These are phyloP conservation scores for Aspergillus japonicus DNA, from an alignment of 2,329 filamentous ascomycete species.

Conservation along the genomic window DNA sequence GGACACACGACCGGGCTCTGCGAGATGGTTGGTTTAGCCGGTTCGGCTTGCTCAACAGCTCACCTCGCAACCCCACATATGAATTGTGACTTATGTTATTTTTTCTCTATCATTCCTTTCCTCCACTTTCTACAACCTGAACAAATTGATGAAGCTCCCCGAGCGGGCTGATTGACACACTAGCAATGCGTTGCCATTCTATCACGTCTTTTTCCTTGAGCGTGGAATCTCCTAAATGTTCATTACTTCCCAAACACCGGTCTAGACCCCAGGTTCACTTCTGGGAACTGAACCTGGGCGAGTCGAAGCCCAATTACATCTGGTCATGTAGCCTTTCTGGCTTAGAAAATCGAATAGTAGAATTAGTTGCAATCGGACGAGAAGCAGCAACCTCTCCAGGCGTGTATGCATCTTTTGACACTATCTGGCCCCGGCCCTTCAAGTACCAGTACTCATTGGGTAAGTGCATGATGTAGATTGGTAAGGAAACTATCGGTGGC, in stretches of 20 bases:
- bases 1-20: slow-evolving; percentile 4
- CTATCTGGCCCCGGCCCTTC: too few relatives aligned
- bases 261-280: background rate
- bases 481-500: too few relatives aligned
- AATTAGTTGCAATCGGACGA: too few relatives aligned
- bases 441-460: too few relatives aligned
- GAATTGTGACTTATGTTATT: slow-evolving; percentile 8
- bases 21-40: background rate
- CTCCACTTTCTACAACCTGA: slow-evolving; percentile 3
- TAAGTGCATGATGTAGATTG: too few relatives aligned
- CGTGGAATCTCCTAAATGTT: background rate
- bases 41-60: background rate
- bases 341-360: too few relatives aligned
- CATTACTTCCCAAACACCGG: background rate
- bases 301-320: background rate
- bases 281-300: too few relatives aligned
- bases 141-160: slow-evolving; percentile 12
- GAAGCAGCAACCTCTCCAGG: too few relatives aligned
- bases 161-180: slow-evolving; percentile 3
- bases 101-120: background rate
- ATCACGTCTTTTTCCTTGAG: background rate
- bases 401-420: too few relatives aligned
- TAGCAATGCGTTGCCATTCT: slow-evolving; percentile 1
- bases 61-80: slow-evolving; percentile 3
- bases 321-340: background rate